These are phyloP conservation scores for Sistotremastrum suecicum DNA, from an alignment of 768 basidiomycete genomes.

Conservation along the genomic window DNA sequence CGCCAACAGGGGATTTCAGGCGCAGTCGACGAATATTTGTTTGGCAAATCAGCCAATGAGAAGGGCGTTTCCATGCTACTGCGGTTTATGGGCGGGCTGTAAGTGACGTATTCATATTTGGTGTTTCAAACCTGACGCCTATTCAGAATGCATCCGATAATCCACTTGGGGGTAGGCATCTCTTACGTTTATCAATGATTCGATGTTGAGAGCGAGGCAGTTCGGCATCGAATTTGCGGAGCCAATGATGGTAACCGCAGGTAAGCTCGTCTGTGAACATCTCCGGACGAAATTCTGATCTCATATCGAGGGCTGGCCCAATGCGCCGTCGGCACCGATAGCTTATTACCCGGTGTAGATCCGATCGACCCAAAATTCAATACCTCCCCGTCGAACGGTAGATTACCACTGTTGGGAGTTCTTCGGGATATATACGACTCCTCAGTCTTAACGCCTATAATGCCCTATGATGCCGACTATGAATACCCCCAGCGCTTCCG, in stretches of 20 bases:
- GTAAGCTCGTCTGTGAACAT: constrained; percentile 12
- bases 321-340: constrained; percentile 25
- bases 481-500: constrained; percentile 22
- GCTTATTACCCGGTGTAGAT: background rate
- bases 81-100: constrained; percentile 23
- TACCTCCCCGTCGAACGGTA: constrained; percentile 15
- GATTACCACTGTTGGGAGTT: constrained; percentile 33
- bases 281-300: constrained; percentile 1
- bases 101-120: constrained; percentile 7
- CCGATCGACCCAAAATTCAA: background rate
- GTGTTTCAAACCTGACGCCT: background rate
- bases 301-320: constrained; percentile 30
- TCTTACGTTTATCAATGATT: background rate
- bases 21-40: constrained; percentile 35
- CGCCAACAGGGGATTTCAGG: constrained; percentile 21
- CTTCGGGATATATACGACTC: constrained; percentile 38
- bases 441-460: constrained; percentile 29
- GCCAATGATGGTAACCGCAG: constrained; percentile 36
- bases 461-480: constrained; percentile 37
- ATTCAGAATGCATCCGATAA: constrained; percentile 38
- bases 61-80: constrained; percentile 19
- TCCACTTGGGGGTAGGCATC: constrained; percentile 38
- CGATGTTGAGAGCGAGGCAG: constrained; percentile 12
- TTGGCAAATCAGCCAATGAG: constrained; percentile 20
- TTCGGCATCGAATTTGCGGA: constrained; percentile 38